Evolutionary conservation across 2,329 filamentous ascomycete genomes (phyloP).

Genomic region (Geosmithia putterillii): DNA sequence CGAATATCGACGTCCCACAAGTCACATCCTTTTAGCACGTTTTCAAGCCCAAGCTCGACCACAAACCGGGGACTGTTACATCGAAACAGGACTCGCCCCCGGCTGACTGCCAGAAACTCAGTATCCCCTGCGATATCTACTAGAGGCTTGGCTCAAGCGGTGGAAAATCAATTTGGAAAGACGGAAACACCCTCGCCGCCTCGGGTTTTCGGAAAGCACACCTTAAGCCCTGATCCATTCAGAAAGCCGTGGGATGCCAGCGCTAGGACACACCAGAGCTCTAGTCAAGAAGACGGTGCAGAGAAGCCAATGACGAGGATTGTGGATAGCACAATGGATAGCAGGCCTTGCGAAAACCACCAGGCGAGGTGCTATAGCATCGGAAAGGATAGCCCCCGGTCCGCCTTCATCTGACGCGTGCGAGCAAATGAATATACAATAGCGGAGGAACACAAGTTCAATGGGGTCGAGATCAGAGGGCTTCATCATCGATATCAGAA

Average conservation of each 20-base stretch:
- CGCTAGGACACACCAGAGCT: background rate
- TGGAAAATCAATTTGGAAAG: constrained; percentile 6
- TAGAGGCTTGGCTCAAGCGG: constrained; percentile 9
- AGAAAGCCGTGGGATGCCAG: background rate
- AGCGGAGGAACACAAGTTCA: too few species aligned
- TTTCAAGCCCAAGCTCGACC: background rate
- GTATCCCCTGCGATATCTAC: constrained; percentile 15
- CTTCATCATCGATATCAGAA: background rate
- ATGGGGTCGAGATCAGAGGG: too few species aligned
- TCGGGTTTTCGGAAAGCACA: background rate
- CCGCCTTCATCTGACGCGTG: background rate
- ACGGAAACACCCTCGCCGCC: background rate
- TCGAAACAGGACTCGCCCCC: background rate
- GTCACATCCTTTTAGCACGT: background rate
- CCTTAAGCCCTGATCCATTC: background rate
- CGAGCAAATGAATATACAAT: background rate
- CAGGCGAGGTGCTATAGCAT: background rate
- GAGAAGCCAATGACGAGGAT: background rate
- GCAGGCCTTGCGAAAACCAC: background rate
- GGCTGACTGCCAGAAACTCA: constrained; percentile 4
- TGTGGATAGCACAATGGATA: background rate
- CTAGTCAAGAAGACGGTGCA: background rate
- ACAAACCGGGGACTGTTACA: background rate
- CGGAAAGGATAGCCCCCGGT: background rate
- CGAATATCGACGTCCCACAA: background rate